Percentiles rank a stretch among this genome's conserved stretches.
These are phyloP conservation scores for Helicostylum pulchrum DNA, from an alignment of 192 early-diverging fungal genomes.

Conservation along the genomic window DNA sequence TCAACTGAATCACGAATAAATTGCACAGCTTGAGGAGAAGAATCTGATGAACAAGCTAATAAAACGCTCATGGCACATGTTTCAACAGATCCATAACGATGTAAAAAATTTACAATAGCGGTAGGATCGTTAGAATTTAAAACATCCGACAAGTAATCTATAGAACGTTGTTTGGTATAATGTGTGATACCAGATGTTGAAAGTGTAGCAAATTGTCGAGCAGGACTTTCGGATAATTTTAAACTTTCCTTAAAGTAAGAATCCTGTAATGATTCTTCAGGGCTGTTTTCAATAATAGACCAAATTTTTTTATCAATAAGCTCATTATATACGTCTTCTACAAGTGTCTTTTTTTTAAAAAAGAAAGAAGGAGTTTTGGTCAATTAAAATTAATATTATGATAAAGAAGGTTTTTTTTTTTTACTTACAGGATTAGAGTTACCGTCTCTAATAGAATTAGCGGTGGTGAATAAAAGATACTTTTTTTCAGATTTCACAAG, in stretches of 20 bases:
- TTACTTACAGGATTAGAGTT: background rate
- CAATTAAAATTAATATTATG: background rate
- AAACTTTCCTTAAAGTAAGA: background rate
- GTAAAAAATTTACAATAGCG: background rate
- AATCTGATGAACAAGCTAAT: background rate
- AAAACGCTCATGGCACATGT: background rate
- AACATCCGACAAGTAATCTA: background rate
- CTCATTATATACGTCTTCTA: background rate
- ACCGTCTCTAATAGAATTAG: background rate
- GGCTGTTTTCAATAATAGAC: background rate
- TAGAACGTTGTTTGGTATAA: constrained; percentile 1
- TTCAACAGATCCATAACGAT: background rate
- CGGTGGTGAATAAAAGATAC: background rate
- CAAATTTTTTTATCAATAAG: background rate
- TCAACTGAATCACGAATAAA: background rate
- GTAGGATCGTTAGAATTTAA: background rate
- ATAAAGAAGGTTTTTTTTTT: background rate
- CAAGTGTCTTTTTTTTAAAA: background rate
- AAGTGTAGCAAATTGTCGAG: background rate
- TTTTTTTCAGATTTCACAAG: constrained; percentile 1
- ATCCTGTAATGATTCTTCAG: background rate
- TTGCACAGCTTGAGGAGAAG: background rate
- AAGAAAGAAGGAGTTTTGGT: background rate
- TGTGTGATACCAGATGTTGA: background rate
- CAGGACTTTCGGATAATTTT: background rate